These are phyloP conservation scores for Trichoderma semiorbis DNA, from an alignment of 2,329 filamentous ascomycete genomes.

Conservation along the genomic window DNA sequence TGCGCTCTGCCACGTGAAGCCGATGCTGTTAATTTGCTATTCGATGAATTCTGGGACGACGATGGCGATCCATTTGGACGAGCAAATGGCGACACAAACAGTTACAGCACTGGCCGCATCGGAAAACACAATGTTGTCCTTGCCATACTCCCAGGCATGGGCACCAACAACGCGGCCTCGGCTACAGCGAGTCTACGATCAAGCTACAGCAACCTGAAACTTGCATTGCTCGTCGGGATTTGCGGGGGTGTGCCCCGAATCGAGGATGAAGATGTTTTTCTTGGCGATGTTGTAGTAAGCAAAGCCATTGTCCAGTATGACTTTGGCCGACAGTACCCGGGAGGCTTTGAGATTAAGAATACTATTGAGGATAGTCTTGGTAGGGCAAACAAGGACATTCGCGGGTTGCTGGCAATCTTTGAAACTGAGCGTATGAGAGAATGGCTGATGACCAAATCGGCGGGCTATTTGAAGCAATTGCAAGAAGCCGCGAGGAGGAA, in stretches of 20 bases:
- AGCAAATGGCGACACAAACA: slow-evolving; percentile 27
- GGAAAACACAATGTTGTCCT: slow-evolving; percentile 31
- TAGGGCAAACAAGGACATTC: slow-evolving; percentile 29
- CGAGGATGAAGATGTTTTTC: slow-evolving; percentile 17
- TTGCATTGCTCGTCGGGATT: slow-evolving; percentile 38
- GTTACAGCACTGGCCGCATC: slow-evolving; percentile 31
- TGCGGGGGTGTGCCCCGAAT: slow-evolving; percentile 37
- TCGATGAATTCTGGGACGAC: slow-evolving; percentile 30
- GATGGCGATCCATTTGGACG: slow-evolving; percentile 23
- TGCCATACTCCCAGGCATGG: slow-evolving; percentile 27
- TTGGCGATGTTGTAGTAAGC: slow-evolving; percentile 36
- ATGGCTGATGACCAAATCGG: slow-evolving; percentile 14
- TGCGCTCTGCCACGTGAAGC: slow-evolving; percentile 28
- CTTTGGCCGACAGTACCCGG: slow-evolving; percentile 26
- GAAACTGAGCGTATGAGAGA: slow-evolving; percentile 20
- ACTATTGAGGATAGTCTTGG: slow-evolving; percentile 27
- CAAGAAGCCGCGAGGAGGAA: slow-evolving; percentile 19
- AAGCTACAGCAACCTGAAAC: slow-evolving; percentile 34
- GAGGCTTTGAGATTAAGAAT: slow-evolving; percentile 26
- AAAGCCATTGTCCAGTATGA: slow-evolving; percentile 30
- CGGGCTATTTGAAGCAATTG: slow-evolving; percentile 20
- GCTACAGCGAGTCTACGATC: slow-evolving; percentile 28
- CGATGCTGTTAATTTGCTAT: slow-evolving; percentile 24
- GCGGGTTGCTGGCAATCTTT: slow-evolving; percentile 25
- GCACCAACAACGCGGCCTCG: slow-evolving; percentile 28